Percentiles rank a stretch among this genome's conserved stretches.
These are phyloP conservation scores for Hypoxylon perforatum DNA, from an alignment of 495 filamentous ascomycete genomes.

Conservation along the genomic window DNA sequence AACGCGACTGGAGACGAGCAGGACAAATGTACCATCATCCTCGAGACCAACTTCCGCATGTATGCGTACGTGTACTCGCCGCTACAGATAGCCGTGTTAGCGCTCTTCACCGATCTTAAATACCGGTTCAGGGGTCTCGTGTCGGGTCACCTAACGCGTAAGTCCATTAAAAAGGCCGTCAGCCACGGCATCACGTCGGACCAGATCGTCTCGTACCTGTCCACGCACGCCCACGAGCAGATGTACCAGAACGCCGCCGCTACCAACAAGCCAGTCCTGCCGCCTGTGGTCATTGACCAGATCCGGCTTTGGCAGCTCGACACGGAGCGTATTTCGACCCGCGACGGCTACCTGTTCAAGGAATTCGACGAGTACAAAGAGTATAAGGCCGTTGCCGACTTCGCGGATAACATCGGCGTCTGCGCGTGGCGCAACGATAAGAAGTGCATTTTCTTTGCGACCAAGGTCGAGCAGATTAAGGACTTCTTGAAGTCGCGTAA, in stretches of 20 bases:
- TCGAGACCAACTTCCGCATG: slow-evolving; percentile 98
- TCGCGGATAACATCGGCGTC: slow-evolving; percentile 94
- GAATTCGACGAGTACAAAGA: slow-evolving; percentile 83
- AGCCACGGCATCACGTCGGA: slow-evolving; percentile 90
- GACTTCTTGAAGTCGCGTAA: slow-evolving; percentile 78
- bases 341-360: slow-evolving; percentile 85
- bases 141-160: slow-evolving; percentile 85
- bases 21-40: slow-evolving; percentile 84
- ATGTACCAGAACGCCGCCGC: slow-evolving; percentile 75
- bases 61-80: slow-evolving; percentile 96
- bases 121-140: slow-evolving; percentile 93
- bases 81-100: slow-evolving; percentile 92
- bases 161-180: slow-evolving; percentile 87
- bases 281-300: slow-evolving; percentile 96
- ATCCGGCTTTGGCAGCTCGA: slow-evolving; percentile 98
- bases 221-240: slow-evolving; percentile 90
- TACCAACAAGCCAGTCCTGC: slow-evolving; percentile 73
- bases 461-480: slow-evolving; percentile 82
- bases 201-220: slow-evolving; percentile 91
- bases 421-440: slow-evolving; percentile 84
- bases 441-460: slow-evolving; percentile 88
- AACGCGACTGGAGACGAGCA: slow-evolving; percentile 56
- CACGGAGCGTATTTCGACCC: slow-evolving; percentile 88
- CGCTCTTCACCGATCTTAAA: slow-evolving; percentile 84
- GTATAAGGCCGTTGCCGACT: slow-evolving; percentile 77